Evolutionary conservation across 257 asterid genomes (phyloP).

Genomic region (Pogostemon cablin): DNA sequence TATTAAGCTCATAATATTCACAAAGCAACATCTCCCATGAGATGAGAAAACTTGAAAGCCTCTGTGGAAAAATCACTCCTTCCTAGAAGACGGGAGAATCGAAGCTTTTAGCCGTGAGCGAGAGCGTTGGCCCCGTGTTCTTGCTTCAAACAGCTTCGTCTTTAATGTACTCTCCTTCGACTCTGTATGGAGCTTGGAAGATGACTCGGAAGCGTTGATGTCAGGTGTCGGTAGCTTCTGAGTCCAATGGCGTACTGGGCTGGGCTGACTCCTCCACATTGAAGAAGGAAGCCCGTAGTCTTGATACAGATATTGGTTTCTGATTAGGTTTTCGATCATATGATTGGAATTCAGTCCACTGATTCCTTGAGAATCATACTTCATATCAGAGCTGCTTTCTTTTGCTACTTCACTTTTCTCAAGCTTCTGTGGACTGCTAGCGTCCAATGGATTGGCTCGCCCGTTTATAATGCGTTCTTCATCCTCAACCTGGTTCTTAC

Average conservation of each 20-base stretch:
- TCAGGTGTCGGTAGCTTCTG: slow-evolving; percentile 67
- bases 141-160: slow-evolving; percentile 79
- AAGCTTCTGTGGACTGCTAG: slow-evolving; percentile 43
- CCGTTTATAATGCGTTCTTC: slow-evolving; percentile 32
- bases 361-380: slow-evolving; percentile 45
- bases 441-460: slow-evolving; percentile 44
- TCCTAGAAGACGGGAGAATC: slow-evolving; percentile 44
- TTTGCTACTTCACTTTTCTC: slow-evolving; percentile 53
- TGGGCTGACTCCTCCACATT: slow-evolving; percentile 68
- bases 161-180: slow-evolving; percentile 66
- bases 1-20: slow-evolving; percentile 33
- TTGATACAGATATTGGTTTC: slow-evolving; percentile 61
- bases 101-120: slow-evolving; percentile 76
- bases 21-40: slow-evolving; percentile 29
- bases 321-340: slow-evolving; percentile 67
- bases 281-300: slow-evolving; percentile 58
- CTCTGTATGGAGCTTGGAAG: slow-evolving; percentile 65
- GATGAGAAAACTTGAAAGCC: not conserved
- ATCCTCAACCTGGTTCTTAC: slow-evolving; percentile 36
- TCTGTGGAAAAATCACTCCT: slow-evolving; percentile 21
- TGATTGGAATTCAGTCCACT: slow-evolving; percentile 50
- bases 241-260: slow-evolving; percentile 82
- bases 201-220: slow-evolving; percentile 48
- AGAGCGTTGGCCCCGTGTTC: slow-evolving; percentile 71
- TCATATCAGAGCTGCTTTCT: slow-evolving; percentile 46